Conservation (phyloP, 2,329 filamentous ascomycete genomes). For the Monosporascus sp. region DNA sequence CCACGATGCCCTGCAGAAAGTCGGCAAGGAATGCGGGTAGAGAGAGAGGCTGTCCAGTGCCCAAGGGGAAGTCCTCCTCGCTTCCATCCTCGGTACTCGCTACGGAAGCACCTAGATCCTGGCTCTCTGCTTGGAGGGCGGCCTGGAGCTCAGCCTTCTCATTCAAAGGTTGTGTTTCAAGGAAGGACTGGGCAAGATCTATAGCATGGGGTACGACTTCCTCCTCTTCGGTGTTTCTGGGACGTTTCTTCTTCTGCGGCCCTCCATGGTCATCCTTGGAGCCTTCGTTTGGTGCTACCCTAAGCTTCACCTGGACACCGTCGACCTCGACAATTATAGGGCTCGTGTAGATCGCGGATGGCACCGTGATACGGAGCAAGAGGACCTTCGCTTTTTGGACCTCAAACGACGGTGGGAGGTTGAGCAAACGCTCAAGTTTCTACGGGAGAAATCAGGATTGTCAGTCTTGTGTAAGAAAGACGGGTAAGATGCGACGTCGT, state of each 20-base stretch:
- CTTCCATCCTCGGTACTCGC: conserved; percentile 56
- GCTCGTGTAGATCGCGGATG: conserved; percentile 81
- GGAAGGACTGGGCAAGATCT: conserved; percentile 72
- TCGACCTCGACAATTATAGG: conserved; percentile 78
- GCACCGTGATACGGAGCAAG: conserved; percentile 74
- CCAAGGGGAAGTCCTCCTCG: conserved; percentile 55
- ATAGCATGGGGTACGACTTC: conserved; percentile 60
- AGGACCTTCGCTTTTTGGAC: conserved; percentile 71
- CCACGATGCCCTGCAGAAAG: conserved; percentile 69
- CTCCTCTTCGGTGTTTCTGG: conserved; percentile 22
- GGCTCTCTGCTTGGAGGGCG: conserved; percentile 58
- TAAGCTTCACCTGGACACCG: conserved; percentile 68
- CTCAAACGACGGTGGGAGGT: conserved; percentile 66
- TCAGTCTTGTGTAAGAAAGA: conserved; percentile 9
- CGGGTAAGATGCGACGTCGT: background rate
- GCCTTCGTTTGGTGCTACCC: conserved; percentile 41
- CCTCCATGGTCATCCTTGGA: conserved; percentile 31
- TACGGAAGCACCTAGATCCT: conserved; percentile 57
- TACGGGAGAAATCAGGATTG: conserved; percentile 33
- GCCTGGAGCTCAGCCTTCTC: conserved; percentile 66
- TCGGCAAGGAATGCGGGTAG: conserved; percentile 66
- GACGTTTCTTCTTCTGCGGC: conserved; percentile 22
- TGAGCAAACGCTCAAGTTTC: conserved; percentile 73
- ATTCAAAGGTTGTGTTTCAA: conserved; percentile 62
- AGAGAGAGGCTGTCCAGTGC: conserved; percentile 66